Percentiles rank a stretch among this genome's conserved stretches.
Conservation (phyloP, 164 flowering plant species). For the Cinnamomum micranthum region DNA sequence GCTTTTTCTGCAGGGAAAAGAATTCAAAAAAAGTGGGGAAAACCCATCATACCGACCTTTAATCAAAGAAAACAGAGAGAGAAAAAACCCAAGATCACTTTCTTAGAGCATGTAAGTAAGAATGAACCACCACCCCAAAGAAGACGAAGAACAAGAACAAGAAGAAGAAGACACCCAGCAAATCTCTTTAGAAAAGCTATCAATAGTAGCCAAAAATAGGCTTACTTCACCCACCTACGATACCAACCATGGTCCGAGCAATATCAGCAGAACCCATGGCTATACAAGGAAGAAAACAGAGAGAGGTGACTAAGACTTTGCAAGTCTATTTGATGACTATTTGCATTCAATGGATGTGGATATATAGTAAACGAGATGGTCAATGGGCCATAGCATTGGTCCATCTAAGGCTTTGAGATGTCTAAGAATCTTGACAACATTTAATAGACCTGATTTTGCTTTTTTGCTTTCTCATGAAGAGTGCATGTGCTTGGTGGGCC, state of each 20-base stretch:
- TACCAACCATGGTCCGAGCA: constrained; percentile 3
- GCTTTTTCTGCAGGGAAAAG: too few relatives aligned
- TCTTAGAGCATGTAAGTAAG: background rate
- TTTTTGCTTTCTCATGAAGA: too few relatives aligned
- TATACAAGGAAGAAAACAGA: background rate
- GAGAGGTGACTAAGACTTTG: background rate
- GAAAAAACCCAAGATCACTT: background rate
- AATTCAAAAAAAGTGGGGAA: background rate
- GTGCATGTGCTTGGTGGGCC: too few relatives aligned
- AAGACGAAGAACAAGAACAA: background rate
- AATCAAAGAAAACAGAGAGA: background rate
- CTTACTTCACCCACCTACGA: constrained; percentile 4
- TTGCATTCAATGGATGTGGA: background rate
- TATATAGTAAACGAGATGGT: background rate
- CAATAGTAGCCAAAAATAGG: background rate
- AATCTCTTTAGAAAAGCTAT: background rate
- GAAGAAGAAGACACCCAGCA: background rate
- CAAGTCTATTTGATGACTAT: background rate
- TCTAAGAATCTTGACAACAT: too few relatives aligned
- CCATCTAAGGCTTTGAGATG: too few relatives aligned
- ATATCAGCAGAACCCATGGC: constrained; percentile 1
- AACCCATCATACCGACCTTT: background rate
- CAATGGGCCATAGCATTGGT: background rate
- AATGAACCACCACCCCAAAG: background rate
- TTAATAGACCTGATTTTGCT: too few relatives aligned